phyloP scores from a whole-genome alignment of 306 rosid genomes.

The Senna siamea region DNA sequence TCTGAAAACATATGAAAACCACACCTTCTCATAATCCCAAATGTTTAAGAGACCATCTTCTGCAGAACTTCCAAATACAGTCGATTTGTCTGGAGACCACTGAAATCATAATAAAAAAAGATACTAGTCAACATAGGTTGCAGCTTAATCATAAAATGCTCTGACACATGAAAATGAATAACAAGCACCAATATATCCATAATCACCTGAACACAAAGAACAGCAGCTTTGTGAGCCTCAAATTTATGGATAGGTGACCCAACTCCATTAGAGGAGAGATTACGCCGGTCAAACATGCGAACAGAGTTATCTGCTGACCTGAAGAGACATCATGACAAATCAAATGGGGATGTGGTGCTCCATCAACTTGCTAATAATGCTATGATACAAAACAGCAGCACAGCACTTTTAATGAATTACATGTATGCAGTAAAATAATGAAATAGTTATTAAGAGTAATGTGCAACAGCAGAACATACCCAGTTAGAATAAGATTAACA shows the following conservation, averaged over 20 bases:
- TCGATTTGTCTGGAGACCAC: slow-evolving; percentile 99
- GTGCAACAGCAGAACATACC: slow-evolving; percentile 53
- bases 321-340: slow-evolving; percentile 41
- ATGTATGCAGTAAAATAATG: background rate
- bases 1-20: background rate
- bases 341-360: slow-evolving; percentile 15
- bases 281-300: slow-evolving; percentile 96
- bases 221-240: slow-evolving; percentile 98
- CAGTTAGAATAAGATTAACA: slow-evolving; percentile 85
- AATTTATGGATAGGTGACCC: slow-evolving; percentile 92
- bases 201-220: slow-evolving; percentile 96
- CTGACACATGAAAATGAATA: slow-evolving; percentile 7
- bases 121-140: background rate
- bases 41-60: slow-evolving; percentile 96
- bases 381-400: slow-evolving; percentile 12
- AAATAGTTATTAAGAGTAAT: slow-evolving; percentile 19
- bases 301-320: slow-evolving; percentile 98
- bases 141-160: slow-evolving; percentile 11
- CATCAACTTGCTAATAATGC: slow-evolving; percentile 15
- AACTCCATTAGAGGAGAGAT: slow-evolving; percentile 81
- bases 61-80: slow-evolving; percentile 99
- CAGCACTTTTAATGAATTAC: background rate
- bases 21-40: slow-evolving; percentile 97
- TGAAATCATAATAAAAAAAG: slow-evolving; percentile 46
- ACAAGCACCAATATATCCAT: background rate